Percentiles rank a stretch among this genome's conserved stretches.
Evolutionary conservation across 2,329 filamentous ascomycete genomes (phyloP).

Genomic region (Proliferodiscus dingleyae): DNA sequence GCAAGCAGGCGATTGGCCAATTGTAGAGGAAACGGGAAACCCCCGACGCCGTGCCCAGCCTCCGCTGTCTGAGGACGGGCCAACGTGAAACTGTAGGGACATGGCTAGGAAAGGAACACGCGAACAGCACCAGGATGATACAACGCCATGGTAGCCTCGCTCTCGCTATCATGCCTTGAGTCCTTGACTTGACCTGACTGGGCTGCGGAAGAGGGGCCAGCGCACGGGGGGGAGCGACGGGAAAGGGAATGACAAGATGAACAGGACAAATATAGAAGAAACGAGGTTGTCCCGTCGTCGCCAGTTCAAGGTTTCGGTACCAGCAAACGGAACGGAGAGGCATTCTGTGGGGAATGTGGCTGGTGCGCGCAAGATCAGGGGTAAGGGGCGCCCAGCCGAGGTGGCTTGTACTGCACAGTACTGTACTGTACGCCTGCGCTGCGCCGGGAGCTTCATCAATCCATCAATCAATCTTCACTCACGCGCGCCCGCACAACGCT

Average conservation of each 20-base stretch:
- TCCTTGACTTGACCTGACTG: no score
- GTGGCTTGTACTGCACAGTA: no score
- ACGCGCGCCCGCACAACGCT: no score
- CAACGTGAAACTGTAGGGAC: slow-evolving; percentile 1
- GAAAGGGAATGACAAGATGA: slow-evolving; percentile 1
- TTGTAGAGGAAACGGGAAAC: slow-evolving; percentile 6
- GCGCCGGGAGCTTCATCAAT: no score
- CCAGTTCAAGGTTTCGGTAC: background rate
- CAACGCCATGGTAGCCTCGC: background rate
- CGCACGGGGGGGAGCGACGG: no score
- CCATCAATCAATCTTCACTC: no score
- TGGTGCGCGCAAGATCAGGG: no score
- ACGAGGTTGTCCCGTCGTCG: background rate
- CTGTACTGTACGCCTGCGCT: no score
- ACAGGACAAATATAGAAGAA: slow-evolving; percentile 1
- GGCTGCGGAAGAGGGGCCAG: no score
- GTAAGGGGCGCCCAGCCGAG: no score
- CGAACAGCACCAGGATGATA: background rate
- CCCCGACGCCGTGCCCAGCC: background rate
- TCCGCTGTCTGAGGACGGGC: background rate
- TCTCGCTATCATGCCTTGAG: background rate
- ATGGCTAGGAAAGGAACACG: background rate
- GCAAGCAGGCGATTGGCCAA: slow-evolving; percentile 29
- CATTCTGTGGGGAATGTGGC: background rate
- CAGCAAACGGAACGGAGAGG: background rate